Base-by-base conservation (phyloP, 495 filamentous ascomycete genomes). In the Diplogelasinospora grovesii region DNA sequence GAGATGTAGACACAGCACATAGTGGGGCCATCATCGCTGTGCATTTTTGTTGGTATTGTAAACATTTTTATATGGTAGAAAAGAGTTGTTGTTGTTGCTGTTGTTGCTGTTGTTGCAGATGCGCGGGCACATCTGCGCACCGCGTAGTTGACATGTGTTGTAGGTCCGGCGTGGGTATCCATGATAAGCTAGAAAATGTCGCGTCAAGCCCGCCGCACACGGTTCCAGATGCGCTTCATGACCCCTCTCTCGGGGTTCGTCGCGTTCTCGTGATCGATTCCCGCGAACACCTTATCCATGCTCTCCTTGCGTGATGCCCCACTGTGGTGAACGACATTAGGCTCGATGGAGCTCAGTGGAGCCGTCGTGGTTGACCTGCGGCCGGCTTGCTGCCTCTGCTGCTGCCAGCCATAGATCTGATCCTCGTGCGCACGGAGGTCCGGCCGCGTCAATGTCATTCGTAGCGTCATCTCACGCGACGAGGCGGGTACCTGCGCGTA, bases 361-460 rank as follows among this genome's bases (percentile, higher is more conserved):
- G 41, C 36, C 35, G 49, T 8, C 2, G 48, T 48, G 19, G 52
- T 52, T n/a, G 62, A 57, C 22, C 56, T 54, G 26, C 59, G 56
- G 11, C 42, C 35, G 6, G 56, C 45, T 30, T 60, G 51, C 34
- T 43, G 44, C 30, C 68, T 61, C 39, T 66, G 63, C 22, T 53
- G 49, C 32, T 70, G 71, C 67, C 72, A 80, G 10, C 79, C 69
- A 46, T 75, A 83, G 23, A 76, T 65, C 50, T 74, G 69, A 19
- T 73, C 75, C 54, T 82, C 85, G 41, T 77, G 67, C 1, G 77
- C 78, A 28, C 86, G 77, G 37, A 95, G 72, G 54, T 95, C 90
- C 0, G 89, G 88, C 34, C 87, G 74, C 15, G 90, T 96, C 36
- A 95, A 73, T 5, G 90, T 95, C 86, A 96, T 93, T 23, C 86